Conservation (phyloP, 2,329 filamentous ascomycete genomes). For the Fusarium tanahbumbuense region DNA sequence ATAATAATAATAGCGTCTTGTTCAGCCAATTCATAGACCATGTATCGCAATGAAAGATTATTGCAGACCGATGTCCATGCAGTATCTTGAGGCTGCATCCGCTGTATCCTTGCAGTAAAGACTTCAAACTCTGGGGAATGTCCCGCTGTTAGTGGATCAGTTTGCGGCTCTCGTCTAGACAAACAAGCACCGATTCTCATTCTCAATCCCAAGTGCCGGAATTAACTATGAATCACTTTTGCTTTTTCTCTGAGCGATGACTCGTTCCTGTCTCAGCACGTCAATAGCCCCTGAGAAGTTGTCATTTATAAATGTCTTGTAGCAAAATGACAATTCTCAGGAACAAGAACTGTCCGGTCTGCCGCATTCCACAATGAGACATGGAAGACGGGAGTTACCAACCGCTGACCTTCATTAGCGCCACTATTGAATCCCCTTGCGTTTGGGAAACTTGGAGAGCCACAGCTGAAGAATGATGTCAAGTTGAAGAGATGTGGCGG, state of each 20-base stretch:
- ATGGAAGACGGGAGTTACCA: neutral
- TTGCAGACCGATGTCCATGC: neutral
- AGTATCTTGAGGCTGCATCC: slow-evolving; percentile 14
- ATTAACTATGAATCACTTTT: neutral
- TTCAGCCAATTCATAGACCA: neutral
- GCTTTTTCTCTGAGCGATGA: slow-evolving; percentile 2
- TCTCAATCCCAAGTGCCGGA: neutral
- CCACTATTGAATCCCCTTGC: slow-evolving; percentile 22
- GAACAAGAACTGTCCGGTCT: neutral
- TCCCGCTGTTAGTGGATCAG: slow-evolving; percentile 36
- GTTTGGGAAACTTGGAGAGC: neutral
- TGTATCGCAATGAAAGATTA: too few relatives aligned
- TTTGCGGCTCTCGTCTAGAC: slow-evolving; percentile 22
- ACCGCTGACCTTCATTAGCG: slow-evolving; percentile 20
- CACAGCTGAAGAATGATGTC: slow-evolving; percentile 2
- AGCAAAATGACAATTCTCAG: slow-evolving; percentile 4
- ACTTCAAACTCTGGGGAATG: slow-evolving; percentile 40
- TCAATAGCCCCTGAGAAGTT: slow-evolving; percentile 30
- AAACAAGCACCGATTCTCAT: neutral
- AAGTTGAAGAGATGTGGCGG: neutral
- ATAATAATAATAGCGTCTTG: neutral
- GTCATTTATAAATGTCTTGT: slow-evolving; percentile 33
- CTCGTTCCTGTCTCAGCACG: slow-evolving; percentile 26
- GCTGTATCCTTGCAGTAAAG: slow-evolving; percentile 23
- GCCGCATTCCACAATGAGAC: slow-evolving; percentile 1